Evolutionary conservation across 1,284 basidiomycete species (phyloP), one percentile per base, ranked within the genome.

Genomic region (Spongiforma sp.): DNA sequence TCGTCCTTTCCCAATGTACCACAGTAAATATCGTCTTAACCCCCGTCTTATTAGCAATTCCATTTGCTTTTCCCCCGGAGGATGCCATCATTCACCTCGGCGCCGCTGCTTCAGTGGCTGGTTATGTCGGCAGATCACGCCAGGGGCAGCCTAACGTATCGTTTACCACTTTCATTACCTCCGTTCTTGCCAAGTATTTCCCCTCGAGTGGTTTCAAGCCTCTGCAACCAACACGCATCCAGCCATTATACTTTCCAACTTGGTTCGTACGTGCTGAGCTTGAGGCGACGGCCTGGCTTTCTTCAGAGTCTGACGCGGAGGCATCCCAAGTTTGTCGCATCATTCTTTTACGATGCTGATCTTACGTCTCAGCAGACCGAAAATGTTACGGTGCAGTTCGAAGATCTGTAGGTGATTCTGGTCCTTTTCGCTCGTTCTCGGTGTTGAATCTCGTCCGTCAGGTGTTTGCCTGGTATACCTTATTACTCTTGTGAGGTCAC

Each of bases 221-320:
- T 15, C 62, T 76, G 6, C 73, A 65, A 57, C 79, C 79, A 34
- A 70, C 67, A 15, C 75, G 71, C 48, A 67, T 79, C 30, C 73
- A 77, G 60, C 81, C 88, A 11, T 74, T 87, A 5, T 90, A 89
- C 69, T 82, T 87, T 59, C 89, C 89, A 2, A 81, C 80, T 10
- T 90, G 89, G 89, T 75, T 87, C 36, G 75, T 89, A 37, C 85
- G 87, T 67, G 83, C 81, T 8, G 82, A 86, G 70, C 69, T 87
- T 19, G 76, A 82, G 63, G 81, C 75, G 14, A 72, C 67, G 19
- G 63, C 66, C 28, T 76, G 75, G 73, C 52, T 77, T 30, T 67
- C 70, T 41, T 63, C 73, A 46, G 70, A 68, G 41, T 63, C 71
- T 63, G 66, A 71, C 46, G 7, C 64, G 33, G 67, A 73, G 53